phyloP scores from a whole-genome alignment of 768 basidiomycete genomes.

The Dioszegia aurantiaca region DNA sequence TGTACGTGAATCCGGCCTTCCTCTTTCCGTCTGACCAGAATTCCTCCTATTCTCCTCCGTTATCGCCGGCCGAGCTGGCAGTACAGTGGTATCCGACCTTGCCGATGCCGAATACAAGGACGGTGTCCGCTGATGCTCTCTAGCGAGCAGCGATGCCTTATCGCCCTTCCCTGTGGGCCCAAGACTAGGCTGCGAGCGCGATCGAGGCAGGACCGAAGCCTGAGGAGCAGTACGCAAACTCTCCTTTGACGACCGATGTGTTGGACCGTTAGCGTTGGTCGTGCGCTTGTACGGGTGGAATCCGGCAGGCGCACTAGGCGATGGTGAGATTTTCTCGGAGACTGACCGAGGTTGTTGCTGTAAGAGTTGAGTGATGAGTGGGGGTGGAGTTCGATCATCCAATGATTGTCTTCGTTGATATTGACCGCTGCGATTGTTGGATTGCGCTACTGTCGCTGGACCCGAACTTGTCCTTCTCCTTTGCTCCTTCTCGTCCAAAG shows the following conservation, averaged over 20 bases:
- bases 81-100: not conserved
- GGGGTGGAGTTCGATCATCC: conserved; percentile 8
- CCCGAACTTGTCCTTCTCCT: conserved; percentile 23
- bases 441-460: not conserved
- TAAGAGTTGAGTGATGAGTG: conserved; percentile 1
- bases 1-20: not conserved
- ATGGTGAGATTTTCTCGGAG: not conserved
- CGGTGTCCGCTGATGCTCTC: conserved; percentile 17
- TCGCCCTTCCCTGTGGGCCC: not conserved
- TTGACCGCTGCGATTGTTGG: no score
- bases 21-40: conserved; percentile 1
- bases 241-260: conserved; percentile 31
- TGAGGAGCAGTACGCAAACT: conserved; percentile 22
- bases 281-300: conserved; percentile 46
- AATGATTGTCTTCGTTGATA: conserved; percentile 6
- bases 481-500: no score
- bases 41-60: not conserved
- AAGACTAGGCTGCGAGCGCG: conserved; percentile 9
- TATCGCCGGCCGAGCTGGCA: not conserved
- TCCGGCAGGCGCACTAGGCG: conserved; percentile 16
- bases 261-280: conserved; percentile 3
- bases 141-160: not conserved
- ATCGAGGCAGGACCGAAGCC: conserved; percentile 12
- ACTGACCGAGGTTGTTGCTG: no score
- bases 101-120: conserved; percentile 13